These are phyloP conservation scores for Gaultheria prostrata DNA, from an alignment of 148 eudicot genomes.

Conservation along the genomic window DNA sequence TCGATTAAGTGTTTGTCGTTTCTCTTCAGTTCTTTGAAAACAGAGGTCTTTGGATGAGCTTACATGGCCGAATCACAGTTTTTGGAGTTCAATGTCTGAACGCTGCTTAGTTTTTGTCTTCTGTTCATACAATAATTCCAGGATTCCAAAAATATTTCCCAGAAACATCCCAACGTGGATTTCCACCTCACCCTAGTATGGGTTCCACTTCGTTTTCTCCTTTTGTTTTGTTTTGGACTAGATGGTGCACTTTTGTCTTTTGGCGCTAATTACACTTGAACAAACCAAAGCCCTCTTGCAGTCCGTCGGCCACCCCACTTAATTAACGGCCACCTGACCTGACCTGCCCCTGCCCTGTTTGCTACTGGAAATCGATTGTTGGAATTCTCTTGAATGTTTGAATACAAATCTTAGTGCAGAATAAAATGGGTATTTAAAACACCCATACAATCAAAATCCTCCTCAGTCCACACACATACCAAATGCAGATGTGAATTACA, in stretches of 20 bases:
- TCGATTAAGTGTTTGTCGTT: not conserved
- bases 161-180: not conserved
- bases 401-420: too few species aligned
- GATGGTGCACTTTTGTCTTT: not conserved
- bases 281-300: too few species aligned
- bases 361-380: not conserved
- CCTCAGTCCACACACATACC: too few species aligned
- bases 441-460: too few species aligned
- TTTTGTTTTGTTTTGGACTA: not conserved
- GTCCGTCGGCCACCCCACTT: not conserved
- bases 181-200: not conserved
- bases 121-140: not conserved
- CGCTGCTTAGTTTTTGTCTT: not conserved
- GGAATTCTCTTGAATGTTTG: not conserved
- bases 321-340: not conserved
- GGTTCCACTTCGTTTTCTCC: not conserved
- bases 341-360: not conserved
- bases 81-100: not conserved
- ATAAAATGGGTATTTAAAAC: too few species aligned
- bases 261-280: not conserved
- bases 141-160: not conserved
- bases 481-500: too few species aligned
- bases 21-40: not conserved
- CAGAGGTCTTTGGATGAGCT: not conserved
- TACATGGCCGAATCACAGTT: not conserved